Conservation (phyloP, 768 basidiomycete species). For the Mycena latifolia region DNA sequence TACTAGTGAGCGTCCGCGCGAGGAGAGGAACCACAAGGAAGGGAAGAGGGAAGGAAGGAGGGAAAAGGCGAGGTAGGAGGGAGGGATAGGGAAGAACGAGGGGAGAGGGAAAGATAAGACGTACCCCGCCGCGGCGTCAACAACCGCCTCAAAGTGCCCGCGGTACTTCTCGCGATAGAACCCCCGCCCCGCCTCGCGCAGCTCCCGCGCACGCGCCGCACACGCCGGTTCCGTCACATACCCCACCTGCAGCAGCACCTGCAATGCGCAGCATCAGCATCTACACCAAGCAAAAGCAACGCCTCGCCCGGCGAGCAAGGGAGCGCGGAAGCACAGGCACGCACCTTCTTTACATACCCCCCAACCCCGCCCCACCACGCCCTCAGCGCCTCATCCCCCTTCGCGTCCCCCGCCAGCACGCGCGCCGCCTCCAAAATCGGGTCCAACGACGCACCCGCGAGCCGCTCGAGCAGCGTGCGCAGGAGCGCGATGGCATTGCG, state of each 20-base stretch:
- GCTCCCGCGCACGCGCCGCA: constrained; percentile 68
- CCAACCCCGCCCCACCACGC: constrained; percentile 79
- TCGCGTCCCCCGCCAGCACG: constrained; percentile 79
- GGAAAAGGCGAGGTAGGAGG: too few relatives aligned
- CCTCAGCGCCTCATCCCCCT: constrained; percentile 79
- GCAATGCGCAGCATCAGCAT: too few relatives aligned
- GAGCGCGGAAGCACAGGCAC: too few relatives aligned
- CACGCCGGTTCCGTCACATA: constrained; percentile 88
- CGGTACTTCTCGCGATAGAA: constrained; percentile 82
- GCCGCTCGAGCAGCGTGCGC: constrained; percentile 89
- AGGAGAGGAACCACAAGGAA: too few relatives aligned
- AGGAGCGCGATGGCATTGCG: constrained; percentile 54
- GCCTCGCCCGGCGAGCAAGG: too few relatives aligned
- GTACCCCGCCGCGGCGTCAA: constrained; percentile 69
- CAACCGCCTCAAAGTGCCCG: constrained; percentile 84
- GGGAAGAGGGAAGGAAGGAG: too few relatives aligned
- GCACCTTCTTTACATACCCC: constrained; percentile 75
- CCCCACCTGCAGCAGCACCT: constrained; percentile 84
- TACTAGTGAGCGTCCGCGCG: neutral
- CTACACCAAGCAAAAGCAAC: too few relatives aligned
- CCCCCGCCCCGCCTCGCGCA: constrained; percentile 77
- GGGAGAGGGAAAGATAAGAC: too few relatives aligned
- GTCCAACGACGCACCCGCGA: constrained; percentile 82
- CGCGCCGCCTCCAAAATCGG: constrained; percentile 78
- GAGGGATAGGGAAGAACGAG: too few relatives aligned